These are phyloP conservation scores for Trichoderma sp. DNA, from an alignment of 2,329 filamentous ascomycete genomes.

Conservation along the genomic window DNA sequence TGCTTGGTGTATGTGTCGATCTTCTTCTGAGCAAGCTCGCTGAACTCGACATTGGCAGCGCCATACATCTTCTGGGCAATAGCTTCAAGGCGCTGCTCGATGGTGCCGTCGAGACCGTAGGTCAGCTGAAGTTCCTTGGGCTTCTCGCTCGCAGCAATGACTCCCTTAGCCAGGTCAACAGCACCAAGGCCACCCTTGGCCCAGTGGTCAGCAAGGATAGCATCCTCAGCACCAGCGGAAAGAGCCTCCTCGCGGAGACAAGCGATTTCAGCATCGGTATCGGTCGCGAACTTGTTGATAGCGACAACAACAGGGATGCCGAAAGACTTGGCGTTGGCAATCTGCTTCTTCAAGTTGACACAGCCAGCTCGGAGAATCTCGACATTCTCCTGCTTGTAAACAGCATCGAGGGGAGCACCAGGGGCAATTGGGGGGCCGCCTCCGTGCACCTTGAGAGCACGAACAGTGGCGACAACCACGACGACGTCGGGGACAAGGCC, in stretches of 20 bases:
- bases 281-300: constrained; percentile 94
- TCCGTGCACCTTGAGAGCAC: constrained; percentile 95
- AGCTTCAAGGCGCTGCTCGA: constrained; percentile 86
- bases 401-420: constrained; percentile 79
- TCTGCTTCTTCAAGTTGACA: constrained; percentile 94
- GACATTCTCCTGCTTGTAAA: constrained; percentile 92
- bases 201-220: constrained; percentile 95
- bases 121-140: constrained; percentile 86
- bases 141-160: constrained; percentile 81
- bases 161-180: constrained; percentile 82
- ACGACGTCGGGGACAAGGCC: constrained; percentile 91
- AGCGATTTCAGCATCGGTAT: constrained; percentile 88
- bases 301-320: constrained; percentile 94
- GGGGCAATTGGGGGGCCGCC: constrained; percentile 92
- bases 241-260: constrained; percentile 90
- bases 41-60: constrained; percentile 86
- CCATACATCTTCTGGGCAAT: constrained; percentile 96
- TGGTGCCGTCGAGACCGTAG: constrained; percentile 76
- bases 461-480: constrained; percentile 92
- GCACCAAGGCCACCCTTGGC: constrained; percentile 92
- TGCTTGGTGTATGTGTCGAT: constrained; percentile 92
- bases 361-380: constrained; percentile 89
- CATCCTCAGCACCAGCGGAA: constrained; percentile 89
- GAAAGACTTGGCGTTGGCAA: constrained; percentile 84
- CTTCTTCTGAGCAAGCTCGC: constrained; percentile 92